Base-by-base conservation (phyloP, 2,329 filamentous ascomycete genomes). In the Stagonosporopsis rhizophila region DNA sequence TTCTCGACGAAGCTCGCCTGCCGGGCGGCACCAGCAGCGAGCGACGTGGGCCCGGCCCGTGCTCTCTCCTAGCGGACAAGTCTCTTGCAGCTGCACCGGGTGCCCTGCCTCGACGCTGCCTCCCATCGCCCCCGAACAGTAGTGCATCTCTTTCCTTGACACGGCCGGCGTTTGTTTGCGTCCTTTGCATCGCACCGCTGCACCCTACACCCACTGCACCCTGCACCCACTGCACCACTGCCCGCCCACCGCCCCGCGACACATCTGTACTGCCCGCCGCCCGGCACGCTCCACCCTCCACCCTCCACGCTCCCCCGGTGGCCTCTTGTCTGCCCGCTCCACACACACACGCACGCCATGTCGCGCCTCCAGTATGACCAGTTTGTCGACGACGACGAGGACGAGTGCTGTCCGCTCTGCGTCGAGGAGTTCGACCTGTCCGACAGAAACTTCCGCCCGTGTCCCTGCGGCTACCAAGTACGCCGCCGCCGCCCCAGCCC, bases 401-500 rank as follows among this genome's bases (percentile, higher is more conserved):
- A 80, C 53, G 81, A 83, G 71, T 78, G 76, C 70, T 99, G 95
- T 78, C 95, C 95, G 67, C 89, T 99, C 62, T 99, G 95, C 76
- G 96, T 99, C 74, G 95, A 99, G 80, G 96, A 99, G 81, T 96
- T 99, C 74, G 96, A 99, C 79, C 87, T 99, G 46, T 96, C 92
- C 38, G 95, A 99, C 82, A 91, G 92, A 77, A 96, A 96, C 79
- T 99, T 99, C 79, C 88, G 89, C 72, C 95, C 95, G 65, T 99
- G 95, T 81, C 94, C 94, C 55, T 99, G 95, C 75, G 95, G 95
- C 60, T 99, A 99, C 73, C 94, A 98, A 87, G 94, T 97, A 85
- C 61, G 83, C 66, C 42, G 28, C 5, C 22, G 17, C 19, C 44
- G 19, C 19, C n/a, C 4, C 25, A 9, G 25, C 25, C 9, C 25